Evolutionary conservation across 2,329 filamentous ascomycete genomes (phyloP).

Genomic region (Zymoseptoria pseudotritici): DNA sequence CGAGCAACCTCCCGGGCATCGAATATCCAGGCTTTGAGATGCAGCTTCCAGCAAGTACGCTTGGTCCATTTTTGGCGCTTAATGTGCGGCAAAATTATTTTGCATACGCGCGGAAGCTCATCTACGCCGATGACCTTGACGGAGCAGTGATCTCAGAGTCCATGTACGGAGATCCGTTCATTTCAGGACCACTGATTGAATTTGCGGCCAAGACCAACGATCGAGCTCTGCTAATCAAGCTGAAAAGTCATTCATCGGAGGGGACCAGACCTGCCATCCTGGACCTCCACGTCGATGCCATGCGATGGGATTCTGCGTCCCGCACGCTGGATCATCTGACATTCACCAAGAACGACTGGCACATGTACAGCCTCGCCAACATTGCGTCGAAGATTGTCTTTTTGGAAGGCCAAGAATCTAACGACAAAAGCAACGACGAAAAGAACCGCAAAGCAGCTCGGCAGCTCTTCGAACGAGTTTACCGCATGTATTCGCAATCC

Average conservation of each 20-base stretch:
- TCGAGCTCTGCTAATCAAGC: constrained; percentile 18
- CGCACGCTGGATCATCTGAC: constrained; percentile 28
- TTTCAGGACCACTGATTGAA: constrained; percentile 48
- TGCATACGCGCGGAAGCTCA: constrained; percentile 47
- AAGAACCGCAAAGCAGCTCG: constrained; percentile 4
- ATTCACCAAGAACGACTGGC: constrained; percentile 6
- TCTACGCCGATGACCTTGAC: constrained; percentile 46
- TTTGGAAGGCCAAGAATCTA: constrained; percentile 6
- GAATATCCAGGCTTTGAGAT: constrained; percentile 40
- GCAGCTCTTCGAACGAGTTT: constrained; percentile 8
- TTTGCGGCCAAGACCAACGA: constrained; percentile 48
- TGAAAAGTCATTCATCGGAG: constrained; percentile 13
- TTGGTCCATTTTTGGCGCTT: constrained; percentile 47
- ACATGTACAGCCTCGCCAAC: constrained; percentile 17
- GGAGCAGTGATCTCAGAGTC: constrained; percentile 44
- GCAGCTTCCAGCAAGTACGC: constrained; percentile 40
- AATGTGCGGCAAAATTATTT: constrained; percentile 40
- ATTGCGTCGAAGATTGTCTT: neutral
- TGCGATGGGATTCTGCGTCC: constrained; percentile 35
- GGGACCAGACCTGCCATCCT: constrained; percentile 27
- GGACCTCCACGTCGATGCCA: constrained; percentile 36
- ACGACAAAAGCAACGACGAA: neutral
- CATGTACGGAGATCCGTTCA: constrained; percentile 40
- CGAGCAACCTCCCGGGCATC: constrained; percentile 28
- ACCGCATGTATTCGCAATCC: neutral